Conservation (phyloP, 345 rosid genomes). For the Lepidium sativum region DNA sequence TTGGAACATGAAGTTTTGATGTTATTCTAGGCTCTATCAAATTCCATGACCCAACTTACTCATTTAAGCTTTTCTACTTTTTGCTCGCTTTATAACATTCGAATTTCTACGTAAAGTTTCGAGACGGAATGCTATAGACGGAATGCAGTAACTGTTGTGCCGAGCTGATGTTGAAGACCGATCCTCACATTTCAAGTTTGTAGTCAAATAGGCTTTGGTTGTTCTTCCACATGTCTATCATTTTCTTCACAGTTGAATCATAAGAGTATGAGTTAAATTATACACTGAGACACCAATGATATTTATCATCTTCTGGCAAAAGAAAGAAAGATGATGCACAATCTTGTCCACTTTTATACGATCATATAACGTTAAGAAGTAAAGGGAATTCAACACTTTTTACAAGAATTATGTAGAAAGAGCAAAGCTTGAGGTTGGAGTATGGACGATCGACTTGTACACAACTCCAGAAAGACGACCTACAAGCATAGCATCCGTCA, state of each 20-base stretch:
- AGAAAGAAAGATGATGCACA: not conserved
- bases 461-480: constrained; percentile 88
- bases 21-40: not conserved
- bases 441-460: constrained; percentile 68
- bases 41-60: not conserved
- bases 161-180: too few species aligned
- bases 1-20: constrained; percentile 14
- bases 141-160: too few species aligned
- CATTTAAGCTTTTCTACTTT: too few species aligned
- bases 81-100: not conserved
- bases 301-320: not conserved
- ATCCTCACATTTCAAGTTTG: too few species aligned
- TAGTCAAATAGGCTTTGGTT: constrained; percentile 68
- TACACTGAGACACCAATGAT: not conserved
- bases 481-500: constrained; percentile 20
- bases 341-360: not conserved
- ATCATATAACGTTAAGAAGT: not conserved
- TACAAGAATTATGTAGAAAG: not conserved
- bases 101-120: not conserved
- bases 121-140: too few species aligned
- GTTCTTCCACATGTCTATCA: constrained; percentile 86
- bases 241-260: constrained; percentile 50
- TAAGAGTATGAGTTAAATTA: not conserved
- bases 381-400: not conserved
- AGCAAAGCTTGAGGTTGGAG: constrained; percentile 52